Evolutionary conservation across 2,329 filamentous ascomycete genomes (phyloP).

Genomic region (Hypoxylon sp.): DNA sequence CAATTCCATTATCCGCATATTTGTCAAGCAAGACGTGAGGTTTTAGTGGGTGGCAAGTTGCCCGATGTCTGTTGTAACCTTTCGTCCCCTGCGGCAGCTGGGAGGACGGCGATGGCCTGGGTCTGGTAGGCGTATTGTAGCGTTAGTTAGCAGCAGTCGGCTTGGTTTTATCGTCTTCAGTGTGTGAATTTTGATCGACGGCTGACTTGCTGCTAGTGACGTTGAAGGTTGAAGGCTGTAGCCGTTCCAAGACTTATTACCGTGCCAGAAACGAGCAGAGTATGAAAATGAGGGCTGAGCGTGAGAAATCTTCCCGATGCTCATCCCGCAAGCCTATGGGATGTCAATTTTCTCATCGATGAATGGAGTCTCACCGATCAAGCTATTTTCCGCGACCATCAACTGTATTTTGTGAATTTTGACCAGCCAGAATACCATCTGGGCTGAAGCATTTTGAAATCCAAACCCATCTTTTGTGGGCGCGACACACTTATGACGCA

Average conservation of each 20-base stretch:
- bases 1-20: constrained; percentile 50
- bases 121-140: constrained; percentile 32
- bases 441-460: background rate
- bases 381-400: background rate
- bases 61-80: constrained; percentile 44
- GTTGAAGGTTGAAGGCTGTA: constrained; percentile 54
- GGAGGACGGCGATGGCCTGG: constrained; percentile 16
- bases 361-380: background rate
- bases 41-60: constrained; percentile 51
- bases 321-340: background rate
- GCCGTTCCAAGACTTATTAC: constrained; percentile 52
- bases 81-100: background rate
- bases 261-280: constrained; percentile 54
- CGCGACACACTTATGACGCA: background rate
- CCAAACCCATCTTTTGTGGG: background rate
- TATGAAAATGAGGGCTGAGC: constrained; percentile 48
- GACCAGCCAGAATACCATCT: background rate
- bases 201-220: constrained; percentile 44
- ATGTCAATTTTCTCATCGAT: background rate
- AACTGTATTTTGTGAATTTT: background rate
- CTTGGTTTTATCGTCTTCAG: constrained; percentile 7
- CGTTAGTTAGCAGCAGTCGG: constrained; percentile 43
- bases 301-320: background rate
- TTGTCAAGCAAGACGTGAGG: constrained; percentile 50
- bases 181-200: background rate